Percentiles rank a stretch among this genome's conserved stretches.
These are phyloP conservation scores for Kitagawia praeruptora DNA, from an alignment of 129 eudicot genomes.

Conservation along the genomic window DNA sequence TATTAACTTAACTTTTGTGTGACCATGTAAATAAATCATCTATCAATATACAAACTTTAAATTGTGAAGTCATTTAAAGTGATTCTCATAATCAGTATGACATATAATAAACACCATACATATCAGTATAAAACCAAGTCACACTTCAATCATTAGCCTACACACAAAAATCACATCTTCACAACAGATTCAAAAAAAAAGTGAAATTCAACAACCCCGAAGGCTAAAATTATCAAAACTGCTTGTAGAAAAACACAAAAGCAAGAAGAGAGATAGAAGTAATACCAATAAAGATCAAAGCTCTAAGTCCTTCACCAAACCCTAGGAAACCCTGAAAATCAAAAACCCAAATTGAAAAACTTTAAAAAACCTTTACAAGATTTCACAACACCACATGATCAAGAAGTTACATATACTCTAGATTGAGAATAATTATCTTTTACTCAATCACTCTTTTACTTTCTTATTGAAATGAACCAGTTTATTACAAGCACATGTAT, in stretches of 20 bases:
- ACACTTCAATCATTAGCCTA: neutral
- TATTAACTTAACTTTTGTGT: neutral
- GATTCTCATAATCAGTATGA: neutral
- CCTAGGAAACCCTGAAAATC: conserved; percentile 14
- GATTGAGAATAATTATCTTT: neutral
- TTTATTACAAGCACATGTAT: too few species aligned
- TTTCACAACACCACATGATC: conserved; percentile 31
- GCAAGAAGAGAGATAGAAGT: conserved; percentile 3
- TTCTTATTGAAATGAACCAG: too few species aligned
- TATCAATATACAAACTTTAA: neutral
- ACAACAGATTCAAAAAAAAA: neutral
- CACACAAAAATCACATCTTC: neutral
- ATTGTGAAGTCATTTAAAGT: neutral
- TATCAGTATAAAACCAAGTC: neutral
- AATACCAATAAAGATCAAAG: conserved; percentile 38
- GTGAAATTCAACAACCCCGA: neutral
- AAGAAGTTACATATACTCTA: conserved; percentile 23
- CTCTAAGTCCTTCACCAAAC: conserved; percentile 15
- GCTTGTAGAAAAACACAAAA: neutral
- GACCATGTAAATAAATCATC: neutral
- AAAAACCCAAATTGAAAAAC: neutral
- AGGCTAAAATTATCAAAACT: neutral
- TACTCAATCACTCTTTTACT: conserved; percentile 7
- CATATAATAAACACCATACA: neutral
- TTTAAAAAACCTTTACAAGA: conserved; percentile 19